phyloP scores from a whole-genome alignment of 2,329 filamentous ascomycete species.

The Phaeosphaeria sp. region DNA sequence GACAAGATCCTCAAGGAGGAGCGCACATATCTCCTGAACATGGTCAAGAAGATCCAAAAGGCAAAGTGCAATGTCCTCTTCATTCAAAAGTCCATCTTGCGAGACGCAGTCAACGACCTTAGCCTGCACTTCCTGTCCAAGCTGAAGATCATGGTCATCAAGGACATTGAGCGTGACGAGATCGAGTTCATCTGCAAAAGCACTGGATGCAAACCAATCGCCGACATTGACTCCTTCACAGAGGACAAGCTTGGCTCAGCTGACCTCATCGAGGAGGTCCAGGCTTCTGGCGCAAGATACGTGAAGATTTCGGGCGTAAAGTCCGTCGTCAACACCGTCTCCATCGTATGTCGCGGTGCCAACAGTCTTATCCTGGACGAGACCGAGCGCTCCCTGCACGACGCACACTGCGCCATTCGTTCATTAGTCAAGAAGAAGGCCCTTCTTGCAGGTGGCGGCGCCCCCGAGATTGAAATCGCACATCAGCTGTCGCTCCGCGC shows the following conservation, averaged over 20 bases:
- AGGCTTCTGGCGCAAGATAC: conserved; percentile 85
- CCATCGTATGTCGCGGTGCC: conserved; percentile 91
- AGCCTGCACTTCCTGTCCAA: conserved; percentile 97
- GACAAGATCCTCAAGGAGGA: conserved; percentile 99
- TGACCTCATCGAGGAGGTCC: conserved; percentile 91
- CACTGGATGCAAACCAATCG: conserved; percentile 97
- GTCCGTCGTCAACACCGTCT: conserved; percentile 83
- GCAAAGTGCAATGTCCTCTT: conserved; percentile 98
- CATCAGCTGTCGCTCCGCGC: conserved; percentile 83
- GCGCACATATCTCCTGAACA: conserved; percentile 94
- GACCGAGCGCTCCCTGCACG: conserved; percentile 94
- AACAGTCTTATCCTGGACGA: conserved; percentile 95
- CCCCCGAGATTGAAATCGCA: conserved; percentile 95
- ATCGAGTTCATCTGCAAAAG: conserved; percentile 99
- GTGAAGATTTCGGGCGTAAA: conserved; percentile 95
- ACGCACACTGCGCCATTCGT: conserved; percentile 95
- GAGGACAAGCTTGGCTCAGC: conserved; percentile 97
- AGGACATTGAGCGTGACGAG: conserved; percentile 98
- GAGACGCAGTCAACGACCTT: conserved; percentile 96
- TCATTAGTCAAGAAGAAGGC: conserved; percentile 99
- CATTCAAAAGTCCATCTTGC: conserved; percentile 97
- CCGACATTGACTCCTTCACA: conserved; percentile 97
- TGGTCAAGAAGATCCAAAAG: conserved; percentile 99
- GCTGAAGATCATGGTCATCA: conserved; percentile 92
- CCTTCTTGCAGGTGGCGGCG: conserved; percentile 95